Evolutionary conservation across 2,329 filamentous ascomycete species (phyloP).

Genomic region (Venturia effusa): DNA sequence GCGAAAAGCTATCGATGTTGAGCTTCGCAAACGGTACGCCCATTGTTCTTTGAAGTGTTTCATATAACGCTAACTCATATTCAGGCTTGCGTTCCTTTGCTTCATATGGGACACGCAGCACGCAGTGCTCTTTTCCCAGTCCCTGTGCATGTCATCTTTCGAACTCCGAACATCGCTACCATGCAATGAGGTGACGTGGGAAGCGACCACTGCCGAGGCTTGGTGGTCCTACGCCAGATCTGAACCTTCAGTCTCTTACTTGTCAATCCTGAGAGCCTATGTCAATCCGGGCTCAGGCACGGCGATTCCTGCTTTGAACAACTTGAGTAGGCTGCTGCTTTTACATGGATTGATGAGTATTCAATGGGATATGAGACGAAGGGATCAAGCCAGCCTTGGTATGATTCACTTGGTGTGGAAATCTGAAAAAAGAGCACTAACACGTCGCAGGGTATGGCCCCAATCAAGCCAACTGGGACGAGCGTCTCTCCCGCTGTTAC

Average conservation of each 20-base stretch:
- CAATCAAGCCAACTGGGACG: slow-evolving; percentile 37
- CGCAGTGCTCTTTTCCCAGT: slow-evolving; percentile 54
- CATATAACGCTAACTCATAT: not conserved
- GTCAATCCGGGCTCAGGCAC: slow-evolving; percentile 33
- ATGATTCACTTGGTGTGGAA: slow-evolving; percentile 17
- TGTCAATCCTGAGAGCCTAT: slow-evolving; percentile 46
- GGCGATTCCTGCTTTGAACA: slow-evolving; percentile 34
- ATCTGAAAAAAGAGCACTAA: not conserved
- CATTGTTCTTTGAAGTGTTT: not conserved
- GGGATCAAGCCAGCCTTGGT: slow-evolving; percentile 51
- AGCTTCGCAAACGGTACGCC: slow-evolving; percentile 45
- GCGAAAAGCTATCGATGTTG: slow-evolving; percentile 42
- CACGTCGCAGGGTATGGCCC: slow-evolving; percentile 17
- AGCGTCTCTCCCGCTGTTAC: slow-evolving; percentile 42
- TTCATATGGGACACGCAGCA: slow-evolving; percentile 60
- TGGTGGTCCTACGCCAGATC: slow-evolving; percentile 35
- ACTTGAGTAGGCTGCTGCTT: slow-evolving; percentile 42
- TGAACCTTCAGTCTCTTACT: slow-evolving; percentile 32
- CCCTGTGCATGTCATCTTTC: slow-evolving; percentile 55
- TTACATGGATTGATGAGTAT: slow-evolving; percentile 54
- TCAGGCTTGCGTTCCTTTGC: slow-evolving; percentile 44
- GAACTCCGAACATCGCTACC: slow-evolving; percentile 48
- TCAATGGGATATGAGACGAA: slow-evolving; percentile 49
- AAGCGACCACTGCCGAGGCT: slow-evolving; percentile 41
- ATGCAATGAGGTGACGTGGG: slow-evolving; percentile 45